Percentiles rank a stretch among this genome's conserved stretches.
Conservation (phyloP, 306 rosid genomes). For the Castanopsis chinensis region DNA sequence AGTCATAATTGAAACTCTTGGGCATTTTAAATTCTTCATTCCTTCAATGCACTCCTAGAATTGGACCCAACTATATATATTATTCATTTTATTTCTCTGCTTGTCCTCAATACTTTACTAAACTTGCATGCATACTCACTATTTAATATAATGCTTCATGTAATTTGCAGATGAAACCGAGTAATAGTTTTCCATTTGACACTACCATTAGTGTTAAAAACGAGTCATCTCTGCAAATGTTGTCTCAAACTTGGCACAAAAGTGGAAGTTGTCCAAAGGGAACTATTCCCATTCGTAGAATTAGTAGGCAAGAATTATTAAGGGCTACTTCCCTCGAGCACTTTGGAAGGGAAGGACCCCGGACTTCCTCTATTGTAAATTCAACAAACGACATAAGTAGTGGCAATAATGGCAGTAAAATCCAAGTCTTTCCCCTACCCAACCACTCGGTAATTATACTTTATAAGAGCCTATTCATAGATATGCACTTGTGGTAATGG, state of each 20-base stretch:
- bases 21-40: too few species aligned
- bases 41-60: too few species aligned
- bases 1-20: too few species aligned
- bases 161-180: conserved; percentile 44
- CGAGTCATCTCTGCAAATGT: neutral
- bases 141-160: neutral
- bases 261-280: conserved; percentile 71
- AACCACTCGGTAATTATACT: conserved; percentile 42
- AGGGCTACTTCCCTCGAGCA: conserved; percentile 37
- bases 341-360: conserved; percentile 39
- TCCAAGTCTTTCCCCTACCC: neutral
- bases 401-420: neutral
- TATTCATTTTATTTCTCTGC: too few species aligned
- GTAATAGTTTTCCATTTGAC: neutral
- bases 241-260: conserved; percentile 55
- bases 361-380: neutral
- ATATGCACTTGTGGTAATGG: too few species aligned
- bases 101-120: too few species aligned
- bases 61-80: too few species aligned
- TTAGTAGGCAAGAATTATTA: conserved; percentile 33
- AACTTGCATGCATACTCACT: too few species aligned
- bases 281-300: conserved; percentile 60
- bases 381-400: neutral
- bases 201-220: neutral
- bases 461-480: too few species aligned